Evolutionary conservation across 176 grass and related monocot genomes (phyloP).

Genomic region (Alloteropsis semialata): DNA sequence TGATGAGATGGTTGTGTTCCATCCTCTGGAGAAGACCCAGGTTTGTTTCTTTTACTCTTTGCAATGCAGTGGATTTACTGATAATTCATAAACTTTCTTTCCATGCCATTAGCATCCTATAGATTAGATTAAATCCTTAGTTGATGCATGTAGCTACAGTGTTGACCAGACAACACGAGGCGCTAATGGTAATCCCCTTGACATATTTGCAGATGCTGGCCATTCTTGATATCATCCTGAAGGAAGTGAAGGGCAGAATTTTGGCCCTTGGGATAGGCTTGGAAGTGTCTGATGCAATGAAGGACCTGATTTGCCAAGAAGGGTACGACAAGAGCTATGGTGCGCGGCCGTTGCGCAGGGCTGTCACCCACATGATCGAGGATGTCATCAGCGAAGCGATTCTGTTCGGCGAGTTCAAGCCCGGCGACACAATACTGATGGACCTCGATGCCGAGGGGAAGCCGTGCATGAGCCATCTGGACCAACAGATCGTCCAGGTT

Average conservation of each 20-base stretch:
- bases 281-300: conserved; percentile 73
- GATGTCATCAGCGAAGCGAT: conserved; percentile 83
- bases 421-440: conserved; percentile 72
- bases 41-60: conserved; percentile 38
- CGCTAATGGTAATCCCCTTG: conserved; percentile 23
- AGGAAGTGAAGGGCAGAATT: conserved; percentile 82
- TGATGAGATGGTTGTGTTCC: conserved; percentile 95
- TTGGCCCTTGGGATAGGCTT: conserved; percentile 60
- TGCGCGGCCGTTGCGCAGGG: conserved; percentile 74
- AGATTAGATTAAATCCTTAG: neutral
- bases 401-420: conserved; percentile 70
- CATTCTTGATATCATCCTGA: conserved; percentile 84
- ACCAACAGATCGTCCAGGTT: conserved; percentile 50
- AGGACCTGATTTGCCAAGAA: conserved; percentile 67
- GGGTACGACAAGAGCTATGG: conserved; percentile 88
- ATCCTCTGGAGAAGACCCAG: conserved; percentile 80
- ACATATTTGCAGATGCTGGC: conserved; percentile 69
- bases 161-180: conserved; percentile 2
- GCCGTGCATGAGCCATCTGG: conserved; percentile 45
- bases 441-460: conserved; percentile 59
- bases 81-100: neutral
- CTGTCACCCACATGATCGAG: conserved; percentile 76
- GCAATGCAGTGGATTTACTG: neutral
- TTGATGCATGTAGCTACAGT: neutral
- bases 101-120: neutral